A percentile compares a stretch with the other conserved stretches of the same genome.
Conservation (phyloP, 495 filamentous ascomycete species). For the Hypoxylon lenormandii region DNA sequence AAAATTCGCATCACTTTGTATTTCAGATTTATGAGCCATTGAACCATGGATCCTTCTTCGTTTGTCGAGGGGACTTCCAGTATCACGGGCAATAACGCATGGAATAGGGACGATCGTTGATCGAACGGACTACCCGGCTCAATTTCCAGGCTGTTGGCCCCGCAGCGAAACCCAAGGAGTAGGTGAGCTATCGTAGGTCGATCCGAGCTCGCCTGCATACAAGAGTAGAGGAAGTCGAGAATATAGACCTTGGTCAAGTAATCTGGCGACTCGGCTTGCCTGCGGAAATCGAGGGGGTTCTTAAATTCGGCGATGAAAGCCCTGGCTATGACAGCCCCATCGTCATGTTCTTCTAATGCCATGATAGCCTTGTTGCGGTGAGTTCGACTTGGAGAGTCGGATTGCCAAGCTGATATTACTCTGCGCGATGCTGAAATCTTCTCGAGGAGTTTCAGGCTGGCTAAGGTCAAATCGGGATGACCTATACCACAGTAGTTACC, state of each 20-base stretch:
- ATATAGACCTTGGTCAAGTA: constrained; percentile 82
- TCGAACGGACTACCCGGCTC: constrained; percentile 73
- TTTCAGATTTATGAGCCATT: constrained; percentile 80
- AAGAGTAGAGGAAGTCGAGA: constrained; percentile 82
- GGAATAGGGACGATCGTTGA: constrained; percentile 78
- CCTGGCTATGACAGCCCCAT: constrained; percentile 74
- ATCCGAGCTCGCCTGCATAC: constrained; percentile 75
- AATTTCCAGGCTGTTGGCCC: constrained; percentile 72
- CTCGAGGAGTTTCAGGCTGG: constrained; percentile 81
- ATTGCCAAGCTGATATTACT: constrained; percentile 69
- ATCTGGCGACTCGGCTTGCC: constrained; percentile 70
- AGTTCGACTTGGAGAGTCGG: constrained; percentile 61
- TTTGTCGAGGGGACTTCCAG: constrained; percentile 71
- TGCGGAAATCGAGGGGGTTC: constrained; percentile 71
- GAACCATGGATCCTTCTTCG: constrained; percentile 68
- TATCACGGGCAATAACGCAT: constrained; percentile 76
- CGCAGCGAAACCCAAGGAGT: constrained; percentile 86
- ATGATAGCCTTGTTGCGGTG: constrained; percentile 83
- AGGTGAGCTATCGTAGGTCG: constrained; percentile 86
- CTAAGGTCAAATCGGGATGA: constrained; percentile 78
- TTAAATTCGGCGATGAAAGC: constrained; percentile 75
- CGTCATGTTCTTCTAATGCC: constrained; percentile 76
- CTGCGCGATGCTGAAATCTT: constrained; percentile 85
- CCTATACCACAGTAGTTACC: constrained; percentile 85
- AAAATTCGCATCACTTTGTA: constrained; percentile 81